A percentile compares a stretch with the other conserved stretches of the same genome.
Conservation (phyloP, 2,329 filamentous ascomycete species). For the Incumbomyces delicatus region DNA sequence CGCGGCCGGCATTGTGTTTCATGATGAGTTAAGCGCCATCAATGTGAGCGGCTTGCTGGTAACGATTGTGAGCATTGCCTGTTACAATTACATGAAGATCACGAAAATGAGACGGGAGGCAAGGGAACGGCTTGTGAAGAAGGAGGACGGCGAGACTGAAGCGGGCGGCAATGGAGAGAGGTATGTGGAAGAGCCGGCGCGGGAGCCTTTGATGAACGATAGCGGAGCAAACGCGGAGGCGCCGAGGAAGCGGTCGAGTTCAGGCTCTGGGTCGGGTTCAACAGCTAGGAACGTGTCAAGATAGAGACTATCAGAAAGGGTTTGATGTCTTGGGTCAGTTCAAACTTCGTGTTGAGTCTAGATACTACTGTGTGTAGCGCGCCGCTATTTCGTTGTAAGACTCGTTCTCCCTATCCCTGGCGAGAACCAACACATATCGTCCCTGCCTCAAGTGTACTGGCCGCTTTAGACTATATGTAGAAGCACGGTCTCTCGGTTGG, state of each 20-base stretch:
- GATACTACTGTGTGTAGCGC: no score
- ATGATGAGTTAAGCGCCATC: slow-evolving; percentile 75
- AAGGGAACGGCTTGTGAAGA: slow-evolving; percentile 29
- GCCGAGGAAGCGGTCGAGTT: slow-evolving; percentile 2
- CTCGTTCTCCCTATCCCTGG: no score
- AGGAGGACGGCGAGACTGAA: slow-evolving; percentile 12
- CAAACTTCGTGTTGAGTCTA: no score
- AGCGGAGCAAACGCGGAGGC: slow-evolving; percentile 4
- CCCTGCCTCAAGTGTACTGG: no score
- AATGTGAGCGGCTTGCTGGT: slow-evolving; percentile 82
- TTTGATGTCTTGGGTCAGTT: background rate
- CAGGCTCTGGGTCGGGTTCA: slow-evolving; percentile 1
- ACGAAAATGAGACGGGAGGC: slow-evolving; percentile 77
- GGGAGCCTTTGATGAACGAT: slow-evolving; percentile 11
- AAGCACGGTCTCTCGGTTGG: no score
- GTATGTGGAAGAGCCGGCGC: slow-evolving; percentile 6
- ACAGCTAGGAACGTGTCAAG: background rate
- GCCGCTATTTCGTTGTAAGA: no score
- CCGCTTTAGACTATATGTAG: no score
- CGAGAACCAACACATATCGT: no score
- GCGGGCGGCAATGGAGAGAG: background rate
- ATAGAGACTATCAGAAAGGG: background rate
- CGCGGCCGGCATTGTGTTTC: slow-evolving; percentile 76
- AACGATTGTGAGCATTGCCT: slow-evolving; percentile 74
- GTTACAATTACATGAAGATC: slow-evolving; percentile 94